Percentiles rank a stretch among this genome's conserved stretches.
phyloP scores from a whole-genome alignment of 257 asterid species.

The Cruciata laevipes region DNA sequence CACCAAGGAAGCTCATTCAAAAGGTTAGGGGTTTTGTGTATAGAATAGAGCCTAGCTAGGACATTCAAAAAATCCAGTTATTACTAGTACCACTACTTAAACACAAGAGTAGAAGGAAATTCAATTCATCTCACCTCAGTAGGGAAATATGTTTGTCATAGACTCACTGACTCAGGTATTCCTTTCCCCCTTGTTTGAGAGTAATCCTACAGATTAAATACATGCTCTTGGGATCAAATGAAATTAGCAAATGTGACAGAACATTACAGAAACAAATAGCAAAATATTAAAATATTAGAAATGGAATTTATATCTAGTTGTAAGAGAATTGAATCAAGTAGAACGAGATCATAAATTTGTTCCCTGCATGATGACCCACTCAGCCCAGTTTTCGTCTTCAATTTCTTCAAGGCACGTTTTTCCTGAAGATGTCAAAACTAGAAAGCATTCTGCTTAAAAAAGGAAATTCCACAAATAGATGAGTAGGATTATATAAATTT shows the following conservation, averaged over 20 bases:
- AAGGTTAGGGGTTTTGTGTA: conserved; percentile 71
- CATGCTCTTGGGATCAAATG: no score
- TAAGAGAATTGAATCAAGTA: no score
- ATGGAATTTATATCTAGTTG: neutral
- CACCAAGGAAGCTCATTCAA: conserved; percentile 73
- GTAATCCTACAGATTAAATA: conserved; percentile 46
- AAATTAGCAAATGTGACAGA: no score
- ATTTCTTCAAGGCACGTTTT: conserved; percentile 69
- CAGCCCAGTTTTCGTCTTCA: conserved; percentile 68
- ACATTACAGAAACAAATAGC: neutral
- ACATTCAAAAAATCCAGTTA: conserved; percentile 14
- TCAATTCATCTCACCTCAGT: conserved; percentile 87
- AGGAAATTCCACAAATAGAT: neutral
- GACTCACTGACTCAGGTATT: conserved; percentile 42
- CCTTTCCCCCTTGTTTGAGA: conserved; percentile 46
- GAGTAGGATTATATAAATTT: neutral
- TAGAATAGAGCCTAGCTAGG: conserved; percentile 62
- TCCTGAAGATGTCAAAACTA: no score
- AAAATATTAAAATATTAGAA: neutral
- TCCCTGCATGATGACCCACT: conserved; percentile 72
- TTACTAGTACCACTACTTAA: neutral
- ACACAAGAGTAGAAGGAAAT: no score
- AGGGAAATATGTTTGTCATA: conserved; percentile 86
- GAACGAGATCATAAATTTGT: conserved; percentile 38
- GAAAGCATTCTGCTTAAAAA: conserved; percentile 8